Conservation (phyloP, 306 rosid genomes). For the Ceratonia siliqua region DNA sequence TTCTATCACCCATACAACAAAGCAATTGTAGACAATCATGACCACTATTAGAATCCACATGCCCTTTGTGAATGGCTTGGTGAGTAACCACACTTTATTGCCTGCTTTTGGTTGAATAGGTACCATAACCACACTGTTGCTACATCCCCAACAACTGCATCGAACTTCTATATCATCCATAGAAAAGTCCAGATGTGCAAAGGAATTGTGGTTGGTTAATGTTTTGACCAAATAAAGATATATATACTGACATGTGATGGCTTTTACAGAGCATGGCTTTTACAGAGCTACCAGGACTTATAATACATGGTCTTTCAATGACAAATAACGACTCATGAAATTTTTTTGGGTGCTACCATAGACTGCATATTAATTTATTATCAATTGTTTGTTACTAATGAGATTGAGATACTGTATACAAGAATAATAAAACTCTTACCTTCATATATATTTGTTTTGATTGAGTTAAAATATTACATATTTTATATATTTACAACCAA, state of each 20-base stretch:
- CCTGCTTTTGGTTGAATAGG: constrained; percentile 19
- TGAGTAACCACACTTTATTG: constrained; percentile 33
- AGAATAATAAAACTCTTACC: constrained; percentile 4
- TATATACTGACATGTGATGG: not conserved
- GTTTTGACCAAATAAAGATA: not conserved
- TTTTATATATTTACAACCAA: no score
- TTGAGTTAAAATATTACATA: no score
- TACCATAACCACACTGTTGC: constrained; percentile 42
- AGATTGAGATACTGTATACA: not conserved
- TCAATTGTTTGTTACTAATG: not conserved
- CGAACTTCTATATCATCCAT: constrained; percentile 14
- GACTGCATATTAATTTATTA: not conserved
- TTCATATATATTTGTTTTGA: constrained; percentile 31
- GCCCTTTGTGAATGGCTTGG: constrained; percentile 42
- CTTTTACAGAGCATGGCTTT: not conserved
- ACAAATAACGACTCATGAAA: no score
- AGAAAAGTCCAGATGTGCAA: not conserved
- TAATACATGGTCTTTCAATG: not conserved
- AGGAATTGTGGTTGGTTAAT: not conserved
- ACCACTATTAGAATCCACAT: constrained; percentile 42
- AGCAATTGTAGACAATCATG: constrained; percentile 41
- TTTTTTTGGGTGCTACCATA: no score
- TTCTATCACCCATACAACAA: constrained; percentile 52
- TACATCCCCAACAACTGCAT: constrained; percentile 51
- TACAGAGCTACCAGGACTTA: not conserved